Evolutionary conservation across 2,329 filamentous ascomycete genomes (phyloP).

Genomic region (Catunica adiposa): DNA sequence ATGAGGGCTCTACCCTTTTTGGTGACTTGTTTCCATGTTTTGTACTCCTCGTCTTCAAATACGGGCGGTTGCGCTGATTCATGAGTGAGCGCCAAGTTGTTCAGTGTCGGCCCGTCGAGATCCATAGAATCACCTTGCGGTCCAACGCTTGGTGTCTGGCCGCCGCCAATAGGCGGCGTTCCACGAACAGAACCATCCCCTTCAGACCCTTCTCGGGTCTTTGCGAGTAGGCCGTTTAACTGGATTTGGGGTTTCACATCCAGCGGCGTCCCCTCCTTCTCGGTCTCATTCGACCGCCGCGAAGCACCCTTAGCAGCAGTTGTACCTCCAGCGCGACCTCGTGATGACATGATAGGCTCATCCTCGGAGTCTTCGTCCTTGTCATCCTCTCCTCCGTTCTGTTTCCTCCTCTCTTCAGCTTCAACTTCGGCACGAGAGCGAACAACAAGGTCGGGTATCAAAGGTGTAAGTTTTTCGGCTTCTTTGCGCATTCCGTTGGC

Average conservation of each 20-base stretch:
- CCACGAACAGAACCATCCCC: constrained; percentile 59
- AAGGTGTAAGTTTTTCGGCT: constrained; percentile 84
- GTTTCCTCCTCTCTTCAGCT: constrained; percentile 67
- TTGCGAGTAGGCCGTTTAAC: constrained; percentile 45
- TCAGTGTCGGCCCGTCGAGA: constrained; percentile 59
- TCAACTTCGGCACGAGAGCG: constrained; percentile 88
- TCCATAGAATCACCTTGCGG: constrained; percentile 80
- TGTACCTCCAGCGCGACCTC: constrained; percentile 65
- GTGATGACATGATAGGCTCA: constrained; percentile 94
- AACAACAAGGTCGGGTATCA: constrained; percentile 86
- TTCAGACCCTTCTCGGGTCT: constrained; percentile 59
- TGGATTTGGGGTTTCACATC: constrained; percentile 61
- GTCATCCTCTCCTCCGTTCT: constrained; percentile 70
- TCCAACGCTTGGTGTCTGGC: constrained; percentile 57
- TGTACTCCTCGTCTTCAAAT: constrained; percentile 86
- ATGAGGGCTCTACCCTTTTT: constrained; percentile 85
- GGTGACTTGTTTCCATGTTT: constrained; percentile 96
- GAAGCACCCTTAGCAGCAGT: constrained; percentile 46
- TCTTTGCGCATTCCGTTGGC: constrained; percentile 94
- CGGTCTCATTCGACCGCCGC: constrained; percentile 45
- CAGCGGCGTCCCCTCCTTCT: constrained; percentile 62
- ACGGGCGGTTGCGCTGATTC: constrained; percentile 55
- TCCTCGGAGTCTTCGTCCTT: constrained; percentile 86
- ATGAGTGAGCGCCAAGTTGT: constrained; percentile 45
- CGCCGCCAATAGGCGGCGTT: constrained; percentile 62